These are phyloP conservation scores for Pugionium dolabratum DNA, from an alignment of 345 rosid genomes.

Conservation along the genomic window DNA sequence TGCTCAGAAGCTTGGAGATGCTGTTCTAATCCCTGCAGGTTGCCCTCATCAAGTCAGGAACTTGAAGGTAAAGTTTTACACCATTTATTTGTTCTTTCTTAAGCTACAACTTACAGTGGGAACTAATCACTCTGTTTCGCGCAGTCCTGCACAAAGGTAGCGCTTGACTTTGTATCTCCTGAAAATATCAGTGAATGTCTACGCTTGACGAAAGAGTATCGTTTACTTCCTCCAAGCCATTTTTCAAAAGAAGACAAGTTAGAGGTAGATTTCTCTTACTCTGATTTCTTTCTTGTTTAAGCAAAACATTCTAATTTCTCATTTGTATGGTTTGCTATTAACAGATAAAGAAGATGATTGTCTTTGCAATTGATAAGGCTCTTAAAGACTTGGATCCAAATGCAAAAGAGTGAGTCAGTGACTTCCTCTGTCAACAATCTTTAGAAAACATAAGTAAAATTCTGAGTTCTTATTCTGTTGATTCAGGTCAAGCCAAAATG, in stretches of 20 bases:
- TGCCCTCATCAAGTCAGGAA: conserved; percentile 47
- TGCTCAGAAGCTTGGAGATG: conserved; percentile 43
- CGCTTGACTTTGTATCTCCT: conserved; percentile 67
- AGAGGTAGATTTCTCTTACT: conserved; percentile 41
- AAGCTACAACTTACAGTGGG: too few relatives aligned
- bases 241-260: conserved; percentile 63
- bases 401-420: conserved; percentile 18
- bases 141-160: conserved; percentile 74
- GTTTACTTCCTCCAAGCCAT: conserved; percentile 59
- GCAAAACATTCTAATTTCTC: too few relatives aligned
- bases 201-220: conserved; percentile 57
- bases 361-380: conserved; percentile 28
- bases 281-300: neutral
- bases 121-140: neutral
- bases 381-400: conserved; percentile 18
- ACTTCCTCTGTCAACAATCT: neutral
- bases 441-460: neutral
- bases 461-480: too few relatives aligned
- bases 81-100: too few relatives aligned
- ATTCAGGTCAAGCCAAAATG: too few relatives aligned
- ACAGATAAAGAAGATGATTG: conserved; percentile 40
- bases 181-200: conserved; percentile 58
- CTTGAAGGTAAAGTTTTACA: conserved; percentile 28
- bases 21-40: conserved; percentile 41
- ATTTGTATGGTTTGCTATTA: neutral